phyloP scores from a whole-genome alignment of 2,329 filamentous ascomycete species.

The Aspergillus ruber region DNA sequence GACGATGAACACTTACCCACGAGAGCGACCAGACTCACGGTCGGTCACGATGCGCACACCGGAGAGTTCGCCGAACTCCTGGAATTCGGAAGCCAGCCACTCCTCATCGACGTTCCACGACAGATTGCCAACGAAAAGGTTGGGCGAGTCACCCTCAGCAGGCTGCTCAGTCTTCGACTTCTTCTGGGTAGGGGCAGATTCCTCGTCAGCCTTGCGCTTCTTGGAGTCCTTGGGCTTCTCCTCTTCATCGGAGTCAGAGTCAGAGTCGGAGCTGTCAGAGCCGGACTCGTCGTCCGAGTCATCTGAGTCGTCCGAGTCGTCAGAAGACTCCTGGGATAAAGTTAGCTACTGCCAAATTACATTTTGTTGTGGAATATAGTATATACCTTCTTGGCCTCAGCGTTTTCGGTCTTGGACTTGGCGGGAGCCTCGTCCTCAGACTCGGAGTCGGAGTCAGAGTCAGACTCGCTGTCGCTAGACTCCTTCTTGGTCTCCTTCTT shows the following conservation, averaged over 20 bases:
- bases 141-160: constrained; percentile 39
- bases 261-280: constrained; percentile 23
- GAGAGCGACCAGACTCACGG: constrained; percentile 72
- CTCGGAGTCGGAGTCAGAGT: constrained; percentile 16
- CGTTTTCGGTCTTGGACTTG: constrained; percentile 11
- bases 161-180: constrained; percentile 57
- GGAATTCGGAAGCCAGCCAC: constrained; percentile 72
- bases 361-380: background rate
- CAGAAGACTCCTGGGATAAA: constrained; percentile 4
- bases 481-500: constrained; percentile 24
- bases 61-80: constrained; percentile 65
- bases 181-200: constrained; percentile 38
- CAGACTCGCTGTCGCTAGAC: constrained; percentile 19
- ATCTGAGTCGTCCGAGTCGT: constrained; percentile 20
- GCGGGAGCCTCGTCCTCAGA: constrained; percentile 10
- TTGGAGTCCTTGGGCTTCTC: constrained; percentile 31
- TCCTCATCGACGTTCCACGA: constrained; percentile 88
- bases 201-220: constrained; percentile 47
- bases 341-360: constrained; percentile 1
- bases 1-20: constrained; percentile 51
- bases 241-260: constrained; percentile 25
- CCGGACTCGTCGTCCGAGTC: constrained; percentile 23
- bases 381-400: constrained; percentile 4
- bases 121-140: constrained; percentile 83
- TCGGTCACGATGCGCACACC: constrained; percentile 78